Evolutionary conservation across 2,329 filamentous ascomycete species (phyloP).

Genomic region (Pyrenochaeta sp.): DNA sequence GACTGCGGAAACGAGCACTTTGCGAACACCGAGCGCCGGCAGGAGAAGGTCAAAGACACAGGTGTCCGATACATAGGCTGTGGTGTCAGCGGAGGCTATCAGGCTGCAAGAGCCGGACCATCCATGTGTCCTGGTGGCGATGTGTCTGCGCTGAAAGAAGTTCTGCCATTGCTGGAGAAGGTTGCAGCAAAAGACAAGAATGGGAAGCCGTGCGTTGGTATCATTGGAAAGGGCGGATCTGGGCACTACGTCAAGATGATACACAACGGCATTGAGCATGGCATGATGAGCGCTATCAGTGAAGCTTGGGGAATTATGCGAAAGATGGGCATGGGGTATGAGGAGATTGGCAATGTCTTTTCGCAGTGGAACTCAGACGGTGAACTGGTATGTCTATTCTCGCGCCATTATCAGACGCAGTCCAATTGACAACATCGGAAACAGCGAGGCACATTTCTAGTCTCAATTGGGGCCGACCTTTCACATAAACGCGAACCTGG

Average conservation of each 20-base stretch:
- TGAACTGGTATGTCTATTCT: conserved; percentile 57
- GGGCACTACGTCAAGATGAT: conserved; percentile 81
- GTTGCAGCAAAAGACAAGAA: conserved; percentile 70
- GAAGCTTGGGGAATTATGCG: conserved; percentile 73
- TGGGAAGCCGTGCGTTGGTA: conserved; percentile 67
- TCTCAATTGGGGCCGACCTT: conserved; percentile 70
- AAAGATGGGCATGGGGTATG: conserved; percentile 64
- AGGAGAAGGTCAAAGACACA: conserved; percentile 63
- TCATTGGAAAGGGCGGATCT: conserved; percentile 68
- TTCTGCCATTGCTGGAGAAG: conserved; percentile 68
- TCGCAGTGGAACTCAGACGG: conserved; percentile 67
- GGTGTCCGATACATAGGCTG: conserved; percentile 73
- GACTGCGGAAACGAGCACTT: conserved; percentile 76
- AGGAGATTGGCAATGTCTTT: conserved; percentile 69
- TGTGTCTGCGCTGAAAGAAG: conserved; percentile 62
- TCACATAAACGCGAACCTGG: conserved; percentile 59
- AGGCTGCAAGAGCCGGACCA: conserved; percentile 70
- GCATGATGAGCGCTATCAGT: conserved; percentile 71
- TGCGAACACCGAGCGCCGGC: conserved; percentile 69
- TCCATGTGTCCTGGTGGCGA: conserved; percentile 73
- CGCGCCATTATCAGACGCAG: neutral
- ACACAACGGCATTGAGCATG: conserved; percentile 78
- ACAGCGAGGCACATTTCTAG: conserved; percentile 65
- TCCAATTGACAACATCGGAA: conserved; percentile 6
- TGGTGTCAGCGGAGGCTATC: conserved; percentile 75